These are phyloP conservation scores for Spatholobus suberectus DNA, from an alignment of 306 rosid genomes.

Conservation along the genomic window DNA sequence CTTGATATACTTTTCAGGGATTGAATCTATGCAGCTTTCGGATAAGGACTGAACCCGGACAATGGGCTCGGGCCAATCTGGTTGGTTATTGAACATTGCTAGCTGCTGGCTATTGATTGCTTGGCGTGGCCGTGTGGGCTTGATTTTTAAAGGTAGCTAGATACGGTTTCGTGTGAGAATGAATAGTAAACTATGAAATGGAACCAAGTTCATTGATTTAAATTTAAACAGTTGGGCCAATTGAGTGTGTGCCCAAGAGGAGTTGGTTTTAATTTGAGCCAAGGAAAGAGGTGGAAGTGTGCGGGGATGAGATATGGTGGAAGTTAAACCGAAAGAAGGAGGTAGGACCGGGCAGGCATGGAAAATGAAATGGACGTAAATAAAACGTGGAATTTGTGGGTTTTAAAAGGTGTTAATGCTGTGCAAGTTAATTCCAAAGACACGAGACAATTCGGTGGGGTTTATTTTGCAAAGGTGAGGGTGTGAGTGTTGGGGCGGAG, in stretches of 20 bases:
- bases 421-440: neutral
- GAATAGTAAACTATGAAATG: neutral
- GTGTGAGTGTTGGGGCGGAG: too few species aligned
- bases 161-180: neutral
- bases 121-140: too few species aligned
- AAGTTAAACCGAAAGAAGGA: slow-evolving; percentile 18
- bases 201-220: neutral
- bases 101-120: neutral
- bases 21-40: slow-evolving; percentile 45
- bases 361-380: slow-evolving; percentile 50
- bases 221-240: too few species aligned
- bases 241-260: too few species aligned
- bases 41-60: slow-evolving; percentile 86
- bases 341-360: slow-evolving; percentile 34
- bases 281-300: neutral
- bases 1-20: slow-evolving; percentile 81
- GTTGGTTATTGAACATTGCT: slow-evolving; percentile 48
- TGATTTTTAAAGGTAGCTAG: neutral
- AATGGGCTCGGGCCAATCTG: slow-evolving; percentile 95
- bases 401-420: slow-evolving; percentile 18
- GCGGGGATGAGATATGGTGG: slow-evolving; percentile 38
- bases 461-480: neutral
- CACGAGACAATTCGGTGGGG: neutral
- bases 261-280: neutral
- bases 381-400: slow-evolving; percentile 67